Evolutionary conservation across 495 filamentous ascomycete genomes (phyloP).

Genomic region (Trypethelium eluteriae): DNA sequence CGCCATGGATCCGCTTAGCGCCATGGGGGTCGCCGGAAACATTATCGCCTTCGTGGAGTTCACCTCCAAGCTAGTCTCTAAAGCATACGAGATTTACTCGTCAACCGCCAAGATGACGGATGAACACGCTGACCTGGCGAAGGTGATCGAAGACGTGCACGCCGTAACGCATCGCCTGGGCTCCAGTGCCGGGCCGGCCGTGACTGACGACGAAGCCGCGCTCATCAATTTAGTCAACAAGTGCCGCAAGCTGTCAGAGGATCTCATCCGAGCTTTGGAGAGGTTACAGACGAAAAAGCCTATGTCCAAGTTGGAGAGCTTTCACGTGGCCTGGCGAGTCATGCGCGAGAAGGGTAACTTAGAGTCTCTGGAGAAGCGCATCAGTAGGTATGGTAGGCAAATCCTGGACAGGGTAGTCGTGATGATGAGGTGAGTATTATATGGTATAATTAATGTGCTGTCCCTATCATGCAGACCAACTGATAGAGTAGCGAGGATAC

Average conservation of each 20-base stretch:
- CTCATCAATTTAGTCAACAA: not conserved
- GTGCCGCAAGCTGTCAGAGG: constrained; percentile 4
- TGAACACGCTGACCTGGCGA: constrained; percentile 3
- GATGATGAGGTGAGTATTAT: constrained; percentile 1
- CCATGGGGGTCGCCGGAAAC: constrained; percentile 2
- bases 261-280: not conserved
- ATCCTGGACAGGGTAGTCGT: not conserved
- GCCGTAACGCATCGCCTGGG: not conserved
- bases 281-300: constrained; percentile 2
- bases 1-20: constrained; percentile 7
- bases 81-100: not conserved
- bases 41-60: constrained; percentile 2
- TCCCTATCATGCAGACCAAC: not conserved
- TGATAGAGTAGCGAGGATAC: not conserved
- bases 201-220: constrained; percentile 2
- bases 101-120: not conserved
- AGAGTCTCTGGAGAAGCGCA: constrained; percentile 6
- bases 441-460: not conserved
- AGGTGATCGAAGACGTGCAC: constrained; percentile 6
- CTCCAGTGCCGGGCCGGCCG: not conserved
- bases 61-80: constrained; percentile 4
- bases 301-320: not conserved
- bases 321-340: not conserved
- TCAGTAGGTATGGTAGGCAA: not conserved
- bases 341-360: not conserved